Conservation (phyloP, 139 green algal species). For the Ettlia oleoabundans region DNA sequence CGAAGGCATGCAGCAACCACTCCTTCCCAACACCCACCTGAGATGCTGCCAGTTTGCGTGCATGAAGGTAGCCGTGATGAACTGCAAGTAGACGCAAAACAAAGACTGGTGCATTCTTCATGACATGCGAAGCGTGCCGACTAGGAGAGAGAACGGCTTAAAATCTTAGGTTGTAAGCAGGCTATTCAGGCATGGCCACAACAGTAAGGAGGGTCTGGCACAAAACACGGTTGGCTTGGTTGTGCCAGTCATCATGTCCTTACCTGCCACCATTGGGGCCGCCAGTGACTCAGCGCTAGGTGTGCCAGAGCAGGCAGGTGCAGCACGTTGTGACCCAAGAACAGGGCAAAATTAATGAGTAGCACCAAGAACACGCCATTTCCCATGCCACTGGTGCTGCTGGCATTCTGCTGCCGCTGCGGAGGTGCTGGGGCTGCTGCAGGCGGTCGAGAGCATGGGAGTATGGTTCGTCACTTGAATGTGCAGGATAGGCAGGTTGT, state of each 20-base stretch:
- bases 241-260: too few species aligned
- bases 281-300: conserved; percentile 46
- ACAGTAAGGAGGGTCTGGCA: too few species aligned
- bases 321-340: conserved; percentile 24
- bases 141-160: too few species aligned
- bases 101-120: too few species aligned
- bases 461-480: too few species aligned
- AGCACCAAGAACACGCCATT: conserved; percentile 43
- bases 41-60: conserved; percentile 64
- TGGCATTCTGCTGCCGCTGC: not conserved
- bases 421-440: not conserved
- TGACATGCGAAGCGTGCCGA: too few species aligned
- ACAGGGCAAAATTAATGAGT: conserved; percentile 52
- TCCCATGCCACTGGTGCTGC: conserved; percentile 28
- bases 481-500: too few species aligned
- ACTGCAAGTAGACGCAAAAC: conserved; percentile 8
- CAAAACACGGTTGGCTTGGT: too few species aligned
- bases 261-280: conserved; percentile 52
- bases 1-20: too few species aligned
- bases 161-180: too few species aligned
- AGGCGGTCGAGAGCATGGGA: not conserved
- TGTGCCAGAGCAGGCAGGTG: conserved; percentile 7
- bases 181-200: too few species aligned
- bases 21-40: not conserved
- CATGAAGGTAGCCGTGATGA: conserved; percentile 54